Conservation (phyloP, 306 rosid species). For the Vigna reflexopilosa region DNA sequence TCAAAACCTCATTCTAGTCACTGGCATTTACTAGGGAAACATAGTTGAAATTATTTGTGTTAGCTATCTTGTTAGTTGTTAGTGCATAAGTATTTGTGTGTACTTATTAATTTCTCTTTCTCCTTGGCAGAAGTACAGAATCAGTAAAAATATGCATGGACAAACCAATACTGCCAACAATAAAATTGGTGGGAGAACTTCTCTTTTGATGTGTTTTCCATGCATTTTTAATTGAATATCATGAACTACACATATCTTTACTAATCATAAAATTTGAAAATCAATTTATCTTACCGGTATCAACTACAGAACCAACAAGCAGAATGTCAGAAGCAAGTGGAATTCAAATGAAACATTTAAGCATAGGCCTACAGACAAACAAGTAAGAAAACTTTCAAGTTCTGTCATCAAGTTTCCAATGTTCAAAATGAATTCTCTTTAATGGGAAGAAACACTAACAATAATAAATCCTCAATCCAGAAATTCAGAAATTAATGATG, state of each 20-base stretch:
- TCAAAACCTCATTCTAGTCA: constrained; percentile 3
- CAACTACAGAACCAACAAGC: constrained; percentile 49
- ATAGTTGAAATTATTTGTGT: not conserved
- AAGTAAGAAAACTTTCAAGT: constrained; percentile 60
- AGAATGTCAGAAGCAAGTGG: constrained; percentile 66
- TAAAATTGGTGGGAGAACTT: constrained; percentile 61
- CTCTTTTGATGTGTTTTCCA: constrained; percentile 1
- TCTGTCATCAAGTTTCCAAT: constrained; percentile 17
- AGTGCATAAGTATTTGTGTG: not conserved
- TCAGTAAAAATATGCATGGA: constrained; percentile 75
- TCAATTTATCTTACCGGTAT: constrained; percentile 27
- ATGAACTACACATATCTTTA: not conserved
- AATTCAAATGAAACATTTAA: constrained; percentile 61
- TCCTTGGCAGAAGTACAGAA: constrained; percentile 79
- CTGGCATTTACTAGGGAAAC: not conserved
- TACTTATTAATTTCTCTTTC: constrained; percentile 27
- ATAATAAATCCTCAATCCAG: constrained; percentile 47
- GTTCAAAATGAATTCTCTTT: constrained; percentile 19
- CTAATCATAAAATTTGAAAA: constrained; percentile 19
- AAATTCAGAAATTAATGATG: constrained; percentile 71
- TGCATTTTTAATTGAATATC: constrained; percentile 19
- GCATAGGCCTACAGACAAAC: constrained; percentile 64
- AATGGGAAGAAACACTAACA: constrained; percentile 35
- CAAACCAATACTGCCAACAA: constrained; percentile 57
- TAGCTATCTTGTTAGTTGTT: not conserved